A percentile compares a stretch with the other conserved stretches of the same genome.
Evolutionary conservation across 371 early-diverging fungal species (phyloP).

Genomic region (Syncephalastrum racemosum): DNA sequence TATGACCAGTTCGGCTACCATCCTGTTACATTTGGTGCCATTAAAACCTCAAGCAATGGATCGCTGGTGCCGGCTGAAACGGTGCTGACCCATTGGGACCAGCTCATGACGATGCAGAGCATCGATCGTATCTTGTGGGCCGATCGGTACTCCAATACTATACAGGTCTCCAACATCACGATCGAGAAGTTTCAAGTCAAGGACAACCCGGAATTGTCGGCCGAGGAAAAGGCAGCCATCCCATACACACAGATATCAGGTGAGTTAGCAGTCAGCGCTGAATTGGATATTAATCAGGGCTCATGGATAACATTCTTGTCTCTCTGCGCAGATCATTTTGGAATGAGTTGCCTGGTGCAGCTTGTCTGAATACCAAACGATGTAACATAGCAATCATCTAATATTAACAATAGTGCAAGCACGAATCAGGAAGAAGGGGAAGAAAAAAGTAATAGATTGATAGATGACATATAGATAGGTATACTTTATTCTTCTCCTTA

Average conservation of each 20-base stretch:
- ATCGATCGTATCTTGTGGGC: constrained; percentile 71
- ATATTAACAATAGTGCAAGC: no score
- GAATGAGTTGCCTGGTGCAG: constrained; percentile 8
- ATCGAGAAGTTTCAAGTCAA: constrained; percentile 34
- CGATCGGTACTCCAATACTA: constrained; percentile 6
- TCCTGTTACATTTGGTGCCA: constrained; percentile 80
- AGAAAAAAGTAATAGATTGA: no score
- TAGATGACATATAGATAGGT: no score
- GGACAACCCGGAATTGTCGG: constrained; percentile 16
- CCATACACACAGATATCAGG: constrained; percentile 55
- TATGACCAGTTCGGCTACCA: constrained; percentile 63
- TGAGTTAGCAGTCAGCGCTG: constrained; percentile 9
- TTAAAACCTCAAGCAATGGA: constrained; percentile 40
- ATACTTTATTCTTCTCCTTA: no score
- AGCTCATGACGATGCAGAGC: constrained; percentile 57
- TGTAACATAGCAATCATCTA: no score
- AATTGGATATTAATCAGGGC: neutral
- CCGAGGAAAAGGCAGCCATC: constrained; percentile 6
- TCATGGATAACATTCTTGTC: neutral
- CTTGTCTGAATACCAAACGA: neutral
- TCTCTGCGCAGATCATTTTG: constrained; percentile 8
- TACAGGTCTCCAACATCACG: constrained; percentile 20
- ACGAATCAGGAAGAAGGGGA: no score
- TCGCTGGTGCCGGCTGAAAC: constrained; percentile 55
- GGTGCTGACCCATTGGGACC: constrained; percentile 56